Evolutionary conservation across 2,329 filamentous ascomycete species (phyloP), one percentile per base, ranked within the genome.

Genomic region (Aspergillus piperis): DNA sequence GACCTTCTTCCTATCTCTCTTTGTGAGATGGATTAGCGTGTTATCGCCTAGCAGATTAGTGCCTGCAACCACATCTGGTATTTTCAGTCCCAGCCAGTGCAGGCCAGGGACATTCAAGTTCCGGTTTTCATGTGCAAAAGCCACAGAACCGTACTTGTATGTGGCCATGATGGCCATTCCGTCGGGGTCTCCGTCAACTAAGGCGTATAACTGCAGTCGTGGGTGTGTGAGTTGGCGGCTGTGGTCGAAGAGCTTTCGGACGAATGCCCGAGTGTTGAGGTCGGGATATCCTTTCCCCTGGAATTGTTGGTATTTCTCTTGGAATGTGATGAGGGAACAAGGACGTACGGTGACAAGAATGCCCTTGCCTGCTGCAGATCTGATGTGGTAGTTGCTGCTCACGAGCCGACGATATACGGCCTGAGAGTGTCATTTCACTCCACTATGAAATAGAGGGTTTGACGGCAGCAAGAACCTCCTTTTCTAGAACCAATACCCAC

Each of bases 241-340:
- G n/a, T 63, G 71, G 5, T 71, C 74, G 57, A 74, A 75, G 23
- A 86, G 66, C 25, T 74, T 73, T 36, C 78, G 80, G 32, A 87
- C 70, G 63, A 88, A 83, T 2, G 75, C 75, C 39, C 86, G 79
- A 8, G 85, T 86, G 32, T 79, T 76, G 25, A 88, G 71, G 66
- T 89, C 86, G 1, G 86, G 86, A 65, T 88, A 88, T 3, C 86
- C 86, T 78, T 88, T 88, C 0, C 82, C 86, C 83, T 86, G 54
- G 2, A 8, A 13, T 13, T 30, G 32, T 59, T 49, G 51, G n/a
- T 19, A 47, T 62, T 3, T 23, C 23, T 10, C 3, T 23, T 17
- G 5, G 44, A 36, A 8, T 6, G 21, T 17, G 23, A 36, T 23
- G 25, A 7, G 23, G 36, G 15, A 4, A 42, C 21, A 39, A 11